phyloP scores from a whole-genome alignment of 495 filamentous ascomycete species.

The Xanthoparmelia taractica region DNA sequence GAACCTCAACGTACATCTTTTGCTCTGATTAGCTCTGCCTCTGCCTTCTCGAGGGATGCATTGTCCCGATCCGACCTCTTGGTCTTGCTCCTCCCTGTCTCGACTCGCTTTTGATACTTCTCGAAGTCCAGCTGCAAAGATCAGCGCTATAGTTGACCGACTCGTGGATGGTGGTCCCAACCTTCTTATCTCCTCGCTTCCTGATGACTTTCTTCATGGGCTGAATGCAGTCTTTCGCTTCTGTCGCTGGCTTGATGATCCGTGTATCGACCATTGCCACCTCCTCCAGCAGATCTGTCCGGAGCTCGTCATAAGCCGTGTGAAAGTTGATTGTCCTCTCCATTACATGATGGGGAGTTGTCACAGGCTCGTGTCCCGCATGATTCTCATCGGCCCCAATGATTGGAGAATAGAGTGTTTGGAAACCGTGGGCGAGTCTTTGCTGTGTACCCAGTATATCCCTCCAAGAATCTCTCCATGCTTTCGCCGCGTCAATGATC shows the following conservation, averaged over 20 bases:
- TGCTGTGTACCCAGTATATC: constrained; percentile 66
- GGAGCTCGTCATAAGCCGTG: constrained; percentile 65
- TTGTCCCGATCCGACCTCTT: constrained; percentile 74
- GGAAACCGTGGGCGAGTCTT: constrained; percentile 60
- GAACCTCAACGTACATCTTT: constrained; percentile 48
- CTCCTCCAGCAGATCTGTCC: constrained; percentile 66
- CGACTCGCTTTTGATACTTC: constrained; percentile 64
- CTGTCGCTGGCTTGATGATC: constrained; percentile 63
- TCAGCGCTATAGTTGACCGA: constrained; percentile 22
- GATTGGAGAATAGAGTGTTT: constrained; percentile 77
- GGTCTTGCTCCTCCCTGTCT: constrained; percentile 61
- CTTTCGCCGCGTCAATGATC: constrained; percentile 74
- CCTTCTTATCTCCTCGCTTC: constrained; percentile 80
- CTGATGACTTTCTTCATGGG: constrained; percentile 88
- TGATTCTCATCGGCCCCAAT: constrained; percentile 53
- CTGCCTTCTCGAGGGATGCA: constrained; percentile 63
- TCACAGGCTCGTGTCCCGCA: constrained; percentile 40
- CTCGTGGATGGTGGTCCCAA: constrained; percentile 23
- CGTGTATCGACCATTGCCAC: constrained; percentile 62
- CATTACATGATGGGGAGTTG: constrained; percentile 57
- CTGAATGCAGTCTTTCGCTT: constrained; percentile 62
- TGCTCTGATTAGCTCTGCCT: constrained; percentile 61
- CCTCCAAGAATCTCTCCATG: constrained; percentile 82
- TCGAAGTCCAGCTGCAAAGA: constrained; percentile 65
- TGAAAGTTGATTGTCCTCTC: constrained; percentile 61